Evolutionary conservation across 1,284 basidiomycete species (phyloP).

Genomic region (Vanrija humicola): DNA sequence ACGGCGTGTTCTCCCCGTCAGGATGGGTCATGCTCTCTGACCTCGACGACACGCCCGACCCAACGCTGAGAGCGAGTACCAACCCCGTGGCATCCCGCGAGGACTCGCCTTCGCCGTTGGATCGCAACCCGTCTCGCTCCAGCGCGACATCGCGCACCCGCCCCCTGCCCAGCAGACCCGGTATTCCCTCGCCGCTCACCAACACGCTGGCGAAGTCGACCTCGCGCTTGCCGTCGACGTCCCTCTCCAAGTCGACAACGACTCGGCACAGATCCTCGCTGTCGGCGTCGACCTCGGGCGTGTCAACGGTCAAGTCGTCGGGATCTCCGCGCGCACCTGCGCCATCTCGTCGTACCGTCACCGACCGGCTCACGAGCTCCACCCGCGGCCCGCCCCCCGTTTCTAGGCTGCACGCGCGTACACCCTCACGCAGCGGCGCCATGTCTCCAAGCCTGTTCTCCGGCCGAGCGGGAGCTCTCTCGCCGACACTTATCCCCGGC

Average conservation of each 20-base stretch:
- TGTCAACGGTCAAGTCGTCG: no score
- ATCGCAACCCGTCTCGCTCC: slow-evolving; percentile 13
- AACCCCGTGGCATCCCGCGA: background rate
- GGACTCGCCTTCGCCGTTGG: slow-evolving; percentile 25
- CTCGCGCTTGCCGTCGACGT: no score
- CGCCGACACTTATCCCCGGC: slow-evolving; percentile 3
- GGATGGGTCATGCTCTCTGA: slow-evolving; percentile 46
- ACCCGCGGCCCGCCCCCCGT: background rate
- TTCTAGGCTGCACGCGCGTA: background rate
- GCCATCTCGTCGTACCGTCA: no score
- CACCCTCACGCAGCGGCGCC: slow-evolving; percentile 2
- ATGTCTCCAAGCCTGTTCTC: background rate
- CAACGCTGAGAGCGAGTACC: background rate
- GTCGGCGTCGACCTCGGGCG: no score
- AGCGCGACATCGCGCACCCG: slow-evolving; percentile 6
- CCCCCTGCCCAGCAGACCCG: slow-evolving; percentile 36
- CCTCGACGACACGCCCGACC: slow-evolving; percentile 26
- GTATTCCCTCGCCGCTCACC: slow-evolving; percentile 44
- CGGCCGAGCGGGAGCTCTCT: background rate
- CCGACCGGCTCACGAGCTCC: no score
- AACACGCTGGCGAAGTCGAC: background rate
- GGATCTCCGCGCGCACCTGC: no score
- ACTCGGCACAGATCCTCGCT: no score
- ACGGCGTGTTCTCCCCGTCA: slow-evolving; percentile 27
- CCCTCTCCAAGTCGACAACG: no score